phyloP scores from a whole-genome alignment of 495 filamentous ascomycete genomes.

The Neurospora sp. region DNA sequence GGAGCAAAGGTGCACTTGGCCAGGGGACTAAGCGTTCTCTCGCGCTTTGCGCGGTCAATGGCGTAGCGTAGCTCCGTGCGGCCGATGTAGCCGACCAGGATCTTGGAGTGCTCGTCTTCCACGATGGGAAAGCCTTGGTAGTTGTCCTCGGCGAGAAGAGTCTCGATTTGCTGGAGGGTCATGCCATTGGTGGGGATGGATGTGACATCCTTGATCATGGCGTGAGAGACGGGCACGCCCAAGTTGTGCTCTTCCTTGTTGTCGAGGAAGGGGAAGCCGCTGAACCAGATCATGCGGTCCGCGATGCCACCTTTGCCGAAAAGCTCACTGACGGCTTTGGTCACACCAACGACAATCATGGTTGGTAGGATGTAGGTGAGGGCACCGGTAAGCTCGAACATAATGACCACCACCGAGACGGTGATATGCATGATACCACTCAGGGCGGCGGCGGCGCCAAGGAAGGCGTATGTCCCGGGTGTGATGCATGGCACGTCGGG shows the following conservation, averaged over 20 bases:
- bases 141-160: conserved; percentile 65
- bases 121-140: conserved; percentile 96
- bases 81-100: conserved; percentile 85
- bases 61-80: conserved; percentile 89
- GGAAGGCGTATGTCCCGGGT: conserved; percentile 89
- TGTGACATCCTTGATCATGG: conserved; percentile 75
- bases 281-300: conserved; percentile 99
- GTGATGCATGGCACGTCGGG: conserved; percentile 96
- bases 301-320: conserved; percentile 95
- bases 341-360: conserved; percentile 97
- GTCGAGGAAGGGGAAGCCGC: conserved; percentile 93
- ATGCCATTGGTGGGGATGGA: conserved; percentile 68
- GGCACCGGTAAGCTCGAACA: conserved; percentile 95
- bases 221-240: conserved; percentile 85
- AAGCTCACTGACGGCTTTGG: conserved; percentile 84
- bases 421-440: conserved; percentile 98
- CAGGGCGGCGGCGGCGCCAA: conserved; percentile 89
- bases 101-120: conserved; percentile 59
- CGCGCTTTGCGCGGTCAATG: conserved; percentile 71
- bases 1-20: conserved; percentile 67
- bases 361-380: conserved; percentile 94
- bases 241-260: conserved; percentile 98
- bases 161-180: conserved; percentile 61
- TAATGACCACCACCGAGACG: conserved; percentile 92
- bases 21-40: conserved; percentile 57